Base-by-base conservation (phyloP, 2,329 filamentous ascomycete genomes). In the Clonostachys chloroleuca region DNA sequence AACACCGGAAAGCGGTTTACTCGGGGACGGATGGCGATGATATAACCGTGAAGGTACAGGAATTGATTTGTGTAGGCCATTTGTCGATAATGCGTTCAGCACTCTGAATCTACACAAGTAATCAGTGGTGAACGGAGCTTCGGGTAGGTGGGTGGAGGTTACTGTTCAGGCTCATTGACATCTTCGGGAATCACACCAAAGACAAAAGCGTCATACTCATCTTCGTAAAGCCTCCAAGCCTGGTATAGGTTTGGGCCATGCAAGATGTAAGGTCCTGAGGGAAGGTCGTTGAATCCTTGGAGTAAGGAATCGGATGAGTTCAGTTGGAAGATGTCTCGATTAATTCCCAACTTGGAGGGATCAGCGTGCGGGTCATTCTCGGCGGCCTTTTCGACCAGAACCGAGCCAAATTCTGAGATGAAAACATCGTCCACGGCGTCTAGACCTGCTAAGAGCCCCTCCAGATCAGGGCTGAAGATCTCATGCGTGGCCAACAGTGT, bases 181-280 rank as follows among this genome's bases (percentile, higher is more conserved):
- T 62, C 52, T n/a, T 68, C 63, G 1, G 66, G 63, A 20, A 70
- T 55, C 3, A 69, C 59, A n/a, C 68, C 68, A 45, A 60, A 56
- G 2, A 55, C 56, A 43, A 71, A 71, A 1, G 67, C 66, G 3
- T 60, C 61, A 5, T 64, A 46, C 1, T 59, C 54, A 43, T 71
- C 68, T 10, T 66, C 62, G 35, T 71, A 70, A n/a, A 71, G 45
- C 30, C 61, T 61, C 64, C 67, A 71, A 5, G 68, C 68, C 42
- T 69, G 68, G 35, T 71, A 61, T 1, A 71, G 53, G 12, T 70
- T 68, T 3, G 65, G 66, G 0, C 68, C 68, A 39, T 69, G 62
- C 1, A 71, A 53, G 20, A 71, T 68, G 47, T 71, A 71, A 4
- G 68, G 68, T 0, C 68, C 68, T 2, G 68, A 69, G 0, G 68